These are phyloP conservation scores for Prunus kanzakura DNA, from an alignment of 306 rosid species.

Conservation along the genomic window DNA sequence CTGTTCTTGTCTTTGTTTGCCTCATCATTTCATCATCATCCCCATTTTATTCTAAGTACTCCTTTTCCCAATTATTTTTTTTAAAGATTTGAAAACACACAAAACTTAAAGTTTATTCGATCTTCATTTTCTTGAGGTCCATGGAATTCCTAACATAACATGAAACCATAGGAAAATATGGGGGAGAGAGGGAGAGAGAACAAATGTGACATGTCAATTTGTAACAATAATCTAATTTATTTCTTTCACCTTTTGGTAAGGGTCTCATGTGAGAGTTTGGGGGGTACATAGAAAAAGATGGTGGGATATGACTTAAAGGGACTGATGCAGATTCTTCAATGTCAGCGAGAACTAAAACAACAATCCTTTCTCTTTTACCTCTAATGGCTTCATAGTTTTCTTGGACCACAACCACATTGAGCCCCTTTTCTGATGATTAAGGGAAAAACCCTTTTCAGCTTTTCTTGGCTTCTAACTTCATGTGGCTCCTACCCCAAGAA, in stretches of 20 bases:
- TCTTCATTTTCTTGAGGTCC: not conserved
- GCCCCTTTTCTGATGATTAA: slow-evolving; percentile 33
- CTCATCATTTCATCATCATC: slow-evolving; percentile 3
- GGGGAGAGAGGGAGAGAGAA: not conserved
- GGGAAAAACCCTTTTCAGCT: slow-evolving; percentile 34
- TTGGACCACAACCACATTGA: slow-evolving; percentile 68
- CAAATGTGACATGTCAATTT: not conserved
- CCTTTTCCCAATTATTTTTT: not conserved
- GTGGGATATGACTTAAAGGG: slow-evolving; percentile 36
- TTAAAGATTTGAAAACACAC: not conserved
- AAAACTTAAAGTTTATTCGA: not conserved
- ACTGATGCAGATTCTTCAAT: slow-evolving; percentile 44
- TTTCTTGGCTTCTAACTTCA: slow-evolving; percentile 40
- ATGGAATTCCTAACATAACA: not conserved
- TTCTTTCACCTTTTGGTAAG: slow-evolving; percentile 16
- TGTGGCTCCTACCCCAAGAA: slow-evolving; percentile 97
- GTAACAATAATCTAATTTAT: slow-evolving; percentile 14
- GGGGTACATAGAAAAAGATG: slow-evolving; percentile 34
- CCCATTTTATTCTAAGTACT: not conserved
- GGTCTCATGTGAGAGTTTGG: slow-evolving; percentile 44
- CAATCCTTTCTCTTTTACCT: slow-evolving; percentile 53
- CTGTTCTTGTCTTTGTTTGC: slow-evolving; percentile 13
- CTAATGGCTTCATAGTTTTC: slow-evolving; percentile 48
- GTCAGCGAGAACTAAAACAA: slow-evolving; percentile 44
- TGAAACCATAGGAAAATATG: not conserved